Evolutionary conservation across 2,329 filamentous ascomycete genomes (phyloP), one percentile per base, ranked within the genome.

Genomic region (Clonostachys rosea): DNA sequence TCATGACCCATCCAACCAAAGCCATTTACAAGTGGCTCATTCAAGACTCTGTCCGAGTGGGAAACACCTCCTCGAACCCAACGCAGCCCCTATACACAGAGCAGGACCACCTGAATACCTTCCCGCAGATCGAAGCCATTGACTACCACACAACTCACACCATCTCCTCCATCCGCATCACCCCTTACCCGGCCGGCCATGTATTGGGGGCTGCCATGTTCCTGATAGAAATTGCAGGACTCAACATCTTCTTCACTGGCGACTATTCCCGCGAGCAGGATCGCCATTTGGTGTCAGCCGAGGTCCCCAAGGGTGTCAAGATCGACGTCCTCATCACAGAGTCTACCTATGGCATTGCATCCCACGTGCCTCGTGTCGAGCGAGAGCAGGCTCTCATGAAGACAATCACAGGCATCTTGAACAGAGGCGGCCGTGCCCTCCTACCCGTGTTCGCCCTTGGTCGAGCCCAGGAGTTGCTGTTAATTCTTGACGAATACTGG

Each of bases 21-120:
- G 94, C 94, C 58, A 99, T 99, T 64, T 99, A 99, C 79, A 97
- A 97, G 71, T 97, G 94, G 92, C 83, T 97, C 45, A 96, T 97
- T 52, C 91, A 96, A 67, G 94, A 99, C 68, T 95, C 91, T 55
- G 89, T 99, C 41, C 86, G 94, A 49, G 91, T 99, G 33, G 87
- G 86, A 63, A 87, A 84, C 60, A 84, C 79, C 5, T 83, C 81
- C 3, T 82, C 80, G 10, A 80, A 81, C 54, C 71, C 75, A 46
- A 76, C 74, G 0, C 78, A 94, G 75, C 76, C 89, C 61, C 83
- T 97, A 42, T 99, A 96, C 65, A 96, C 90, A 2, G 94, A 99
- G 68, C 86, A 92, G 57, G 94, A 99, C 62, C 91, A 97, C 66
- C 77, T 96, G 30, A 91, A 90, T 52, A 97, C 92, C 1, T 92